Base-by-base conservation (phyloP, 2,329 filamentous ascomycete genomes). In the Penicillium palitans region DNA sequence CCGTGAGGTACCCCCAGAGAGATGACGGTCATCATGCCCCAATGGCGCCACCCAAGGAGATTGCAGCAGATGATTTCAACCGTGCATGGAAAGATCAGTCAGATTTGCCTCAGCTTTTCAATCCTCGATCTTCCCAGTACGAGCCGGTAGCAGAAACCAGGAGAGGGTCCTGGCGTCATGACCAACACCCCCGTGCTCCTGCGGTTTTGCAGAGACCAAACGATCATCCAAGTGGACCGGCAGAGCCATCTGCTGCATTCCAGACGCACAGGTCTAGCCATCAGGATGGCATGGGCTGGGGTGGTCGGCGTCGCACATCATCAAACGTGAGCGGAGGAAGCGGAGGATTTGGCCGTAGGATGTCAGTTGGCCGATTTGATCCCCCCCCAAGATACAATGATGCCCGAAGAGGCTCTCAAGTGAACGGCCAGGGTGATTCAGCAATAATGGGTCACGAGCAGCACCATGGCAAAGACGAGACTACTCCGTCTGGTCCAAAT, bases 61-160 rank as follows among this genome's bases (percentile, higher is more conserved):
- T 97, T 62, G 91, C 92, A 6, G 90, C 93, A 0, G 95, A 98
- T 73, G 93, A 96, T 65, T 98, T 97, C 70, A 96, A 89, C 72
- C 85, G 95, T 61, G 86, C 88, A 35, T 96, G 90, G 88, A 84
- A 90, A 68, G 91, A 96, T 6, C 81, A 82, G 37, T 71, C 80
- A 0, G 81, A 84, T 56, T 81, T 83, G 12, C 87, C 85, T 61
- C 83, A 98, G 73, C 80, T 98, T 0, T 98, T 87, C 78, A 97
- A 98, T 72, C 96, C 93, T n/a, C 90, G 96, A 55, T 96, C 91
- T 54, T 93, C 93, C 19, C 88, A 91, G 51, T 96, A 96, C 67
- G 93, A 98, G 72, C 92, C 93, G 17, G 93, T 93, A 4, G 80
- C 84, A 52, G 91, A 96, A 55, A 80, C 78, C 61, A 87, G 92